A percentile compares a stretch with the other conserved stretches of the same genome.
Conservation (phyloP, 1,284 basidiomycete species). For the Boletus sp. region DNA sequence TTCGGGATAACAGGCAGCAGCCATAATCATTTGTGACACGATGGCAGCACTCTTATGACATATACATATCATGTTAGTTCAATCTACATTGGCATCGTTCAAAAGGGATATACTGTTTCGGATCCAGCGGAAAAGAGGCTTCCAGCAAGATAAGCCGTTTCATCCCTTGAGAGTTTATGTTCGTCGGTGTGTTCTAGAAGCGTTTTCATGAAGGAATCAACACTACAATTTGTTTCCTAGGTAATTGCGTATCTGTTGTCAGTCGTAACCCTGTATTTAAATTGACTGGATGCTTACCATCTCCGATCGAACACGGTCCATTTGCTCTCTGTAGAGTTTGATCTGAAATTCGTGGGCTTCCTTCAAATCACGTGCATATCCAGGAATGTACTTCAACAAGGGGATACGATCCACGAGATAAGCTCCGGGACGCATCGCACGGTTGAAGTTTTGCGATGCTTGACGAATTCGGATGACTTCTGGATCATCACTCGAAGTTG, state of each 20-base stretch:
- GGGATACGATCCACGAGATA: conserved; percentile 60
- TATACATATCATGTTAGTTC: neutral
- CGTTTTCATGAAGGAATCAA: conserved; percentile 50
- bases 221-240: conserved; percentile 29
- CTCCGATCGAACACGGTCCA: conserved; percentile 25
- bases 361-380: conserved; percentile 6
- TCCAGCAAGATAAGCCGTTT: conserved; percentile 58
- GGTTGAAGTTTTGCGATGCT: conserved; percentile 45
- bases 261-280: neutral
- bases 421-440: conserved; percentile 50
- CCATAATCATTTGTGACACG: conserved; percentile 53
- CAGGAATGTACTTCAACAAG: conserved; percentile 41
- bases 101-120: conserved; percentile 41
- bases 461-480: conserved; percentile 52
- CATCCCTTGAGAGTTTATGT: conserved; percentile 47
- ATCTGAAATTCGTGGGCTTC: no score
- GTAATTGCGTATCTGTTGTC: neutral
- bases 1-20: no score
- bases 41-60: conserved; percentile 50
- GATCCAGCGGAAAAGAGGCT: conserved; percentile 40
- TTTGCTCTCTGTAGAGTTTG: no score
- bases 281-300: conserved; percentile 35
- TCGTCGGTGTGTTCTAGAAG: conserved; percentile 48
- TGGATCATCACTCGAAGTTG: conserved; percentile 50
- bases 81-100: neutral